Evolutionary conservation across 163 green algal genomes (phyloP), one percentile per base, ranked within the genome.

Genomic region (Chlamydomonas reinhardtii): DNA sequence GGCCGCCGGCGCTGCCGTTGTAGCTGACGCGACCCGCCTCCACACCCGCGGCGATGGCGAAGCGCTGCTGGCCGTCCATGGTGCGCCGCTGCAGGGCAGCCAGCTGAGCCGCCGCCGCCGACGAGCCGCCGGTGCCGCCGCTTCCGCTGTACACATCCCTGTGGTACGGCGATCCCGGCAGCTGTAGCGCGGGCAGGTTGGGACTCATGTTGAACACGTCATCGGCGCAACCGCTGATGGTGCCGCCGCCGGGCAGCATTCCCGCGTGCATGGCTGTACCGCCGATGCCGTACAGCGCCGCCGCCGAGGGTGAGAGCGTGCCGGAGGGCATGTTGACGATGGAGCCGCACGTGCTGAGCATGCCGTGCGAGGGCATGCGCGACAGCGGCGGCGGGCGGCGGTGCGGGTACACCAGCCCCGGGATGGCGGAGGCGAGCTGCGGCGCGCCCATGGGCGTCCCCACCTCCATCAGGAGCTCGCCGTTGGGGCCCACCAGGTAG

Each of bases 381-480:
- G 4, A 22, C 48, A 66, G 48, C 17, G 48, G 73, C 48, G 48
- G 48, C 35, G 78, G 78, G 34, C 78, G 68, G 68, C 78, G 78
- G 68, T 85, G 68, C 32, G 78, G 78, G 68, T 73, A 77, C 37
- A 32, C 27, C 3, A 62, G n/a, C 32, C 68, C 52, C 5, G 68
- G 48, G 12, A 56, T 56, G 59, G 15, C 20, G 11, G 78, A 77
- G 34, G 68, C 27, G 0, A 85, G 68, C 1, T 56, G 24, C 20
- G 78, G 78, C 12, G 78, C 78, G 29, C 78, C 78, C 32, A 62
- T 77, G 68, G 78, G 78, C 2, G 78, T 85, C 29, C 64, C 54
- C 17, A 85, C 68, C 32, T 85, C 78, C 29, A 31, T 31, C n/a
- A 84, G 66, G 17, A 69, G 65, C n/a, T 29, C 31, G 65, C 76